Evolutionary conservation across 805 yeast genomes (phyloP).

Genomic region (Metschnikowia chrysomelidarum): DNA sequence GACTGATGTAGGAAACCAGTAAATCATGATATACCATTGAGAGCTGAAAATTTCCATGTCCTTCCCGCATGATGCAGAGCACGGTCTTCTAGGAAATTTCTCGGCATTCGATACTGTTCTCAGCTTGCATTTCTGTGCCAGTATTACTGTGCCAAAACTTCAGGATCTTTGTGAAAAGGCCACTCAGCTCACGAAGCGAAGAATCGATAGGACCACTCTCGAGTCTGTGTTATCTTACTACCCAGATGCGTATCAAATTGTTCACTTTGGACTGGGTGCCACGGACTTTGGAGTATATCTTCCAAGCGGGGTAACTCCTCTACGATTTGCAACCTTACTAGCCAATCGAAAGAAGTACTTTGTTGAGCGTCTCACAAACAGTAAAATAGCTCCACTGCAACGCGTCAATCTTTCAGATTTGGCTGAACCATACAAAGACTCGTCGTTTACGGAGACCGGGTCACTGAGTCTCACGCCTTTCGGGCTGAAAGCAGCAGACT

Average conservation of each 20-base stretch:
- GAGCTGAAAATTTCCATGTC: too few relatives aligned
- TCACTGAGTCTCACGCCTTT: constrained; percentile 1
- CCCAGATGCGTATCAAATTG: constrained; percentile 11
- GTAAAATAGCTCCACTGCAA: background rate
- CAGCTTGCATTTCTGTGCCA: constrained; percentile 33
- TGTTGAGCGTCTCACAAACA: background rate
- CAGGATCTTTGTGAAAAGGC: constrained; percentile 15
- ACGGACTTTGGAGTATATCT: constrained; percentile 15
- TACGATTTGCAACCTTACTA: constrained; percentile 14
- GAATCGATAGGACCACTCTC: constrained; percentile 12
- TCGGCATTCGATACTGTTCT: constrained; percentile 33
- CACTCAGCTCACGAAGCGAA: constrained; percentile 13
- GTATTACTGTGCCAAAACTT: constrained; percentile 25
- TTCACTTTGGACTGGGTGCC: constrained; percentile 9
- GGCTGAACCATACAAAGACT: constrained; percentile 2
- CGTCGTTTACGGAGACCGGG: background rate
- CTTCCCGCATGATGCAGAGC: too few relatives aligned
- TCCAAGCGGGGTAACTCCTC: constrained; percentile 14
- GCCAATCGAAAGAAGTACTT: constrained; percentile 23
- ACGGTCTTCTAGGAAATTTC: too few relatives aligned
- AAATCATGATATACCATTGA: too few relatives aligned
- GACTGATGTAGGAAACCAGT: too few relatives aligned
- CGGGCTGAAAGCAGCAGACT: too few relatives aligned
- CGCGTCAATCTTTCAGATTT: constrained; percentile 5
- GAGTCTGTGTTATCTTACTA: constrained; percentile 12